Percentiles rank a stretch among this genome's conserved stretches.
Conservation (phyloP, 192 early-diverging fungal genomes). For the Jimgerdemannia lactiflua region DNA sequence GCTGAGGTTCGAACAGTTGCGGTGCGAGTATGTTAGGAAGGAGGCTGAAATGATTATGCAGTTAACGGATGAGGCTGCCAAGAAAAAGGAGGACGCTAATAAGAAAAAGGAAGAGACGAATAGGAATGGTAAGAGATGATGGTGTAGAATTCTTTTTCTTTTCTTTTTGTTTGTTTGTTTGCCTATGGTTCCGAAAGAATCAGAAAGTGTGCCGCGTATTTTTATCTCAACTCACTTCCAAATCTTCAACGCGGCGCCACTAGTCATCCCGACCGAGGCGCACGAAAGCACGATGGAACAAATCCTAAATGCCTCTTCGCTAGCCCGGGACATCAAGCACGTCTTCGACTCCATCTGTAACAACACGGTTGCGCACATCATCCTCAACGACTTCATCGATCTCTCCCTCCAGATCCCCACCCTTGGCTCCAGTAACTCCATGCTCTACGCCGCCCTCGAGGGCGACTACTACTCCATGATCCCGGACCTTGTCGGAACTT, state of each 20-base stretch:
- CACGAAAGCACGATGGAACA: constrained; percentile 31
- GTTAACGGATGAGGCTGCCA: constrained; percentile 60
- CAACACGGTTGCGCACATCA: constrained; percentile 53
- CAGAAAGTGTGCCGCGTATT: no score
- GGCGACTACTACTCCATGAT: background rate
- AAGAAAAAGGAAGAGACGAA: constrained; percentile 7
- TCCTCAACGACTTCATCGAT: constrained; percentile 76
- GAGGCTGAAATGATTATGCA: constrained; percentile 73
- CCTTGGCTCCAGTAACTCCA: constrained; percentile 14
- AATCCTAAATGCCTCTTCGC: constrained; percentile 52
- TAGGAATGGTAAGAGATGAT: background rate
- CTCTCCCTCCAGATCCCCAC: constrained; percentile 66
- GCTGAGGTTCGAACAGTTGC: constrained; percentile 75
- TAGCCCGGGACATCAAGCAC: constrained; percentile 60
- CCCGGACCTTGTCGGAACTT: constrained; percentile 12
- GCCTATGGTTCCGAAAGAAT: no score
- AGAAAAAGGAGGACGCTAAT: constrained; percentile 27
- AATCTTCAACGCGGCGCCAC: background rate
- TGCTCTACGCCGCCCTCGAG: background rate
- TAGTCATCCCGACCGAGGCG: background rate
- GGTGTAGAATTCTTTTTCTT: no score
- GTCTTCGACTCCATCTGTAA: constrained; percentile 54
- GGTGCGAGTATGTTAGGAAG: constrained; percentile 68
- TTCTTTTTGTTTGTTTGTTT: no score
- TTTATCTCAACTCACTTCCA: no score